Base-by-base conservation (phyloP, 768 basidiomycete genomes). In the Sarcodon sp. region DNA sequence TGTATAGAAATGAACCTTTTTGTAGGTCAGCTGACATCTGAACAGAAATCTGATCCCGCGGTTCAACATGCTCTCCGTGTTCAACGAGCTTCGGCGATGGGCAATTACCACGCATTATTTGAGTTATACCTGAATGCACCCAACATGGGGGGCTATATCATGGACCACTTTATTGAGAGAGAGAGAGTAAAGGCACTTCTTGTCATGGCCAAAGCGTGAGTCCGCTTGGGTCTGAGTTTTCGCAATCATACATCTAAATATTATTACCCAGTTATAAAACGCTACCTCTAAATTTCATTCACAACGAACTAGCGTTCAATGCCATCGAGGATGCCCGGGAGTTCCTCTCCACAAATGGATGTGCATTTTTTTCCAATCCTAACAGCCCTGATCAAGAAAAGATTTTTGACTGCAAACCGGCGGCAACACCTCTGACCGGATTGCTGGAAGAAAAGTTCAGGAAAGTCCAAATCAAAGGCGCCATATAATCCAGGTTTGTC, bases 91-190 rank as follows among this genome's bases (percentile, higher is more conserved):
- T 65, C 92, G 50, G 79, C 92, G 43, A 87, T 87, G 67, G 87
- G 87, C 60, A 99, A 98, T 63, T 99, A 98, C 66, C 88, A 91
- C 64, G 75, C 80, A 37, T 74, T 99, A 55, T 98, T 98, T 69
- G 77, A 79, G 47, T 67, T 91, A 49, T 98, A 88, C 66, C 57
- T 76, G 57, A 71, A 71, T 47, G 89, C 90, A 39, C 91, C 92
- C 27, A 92, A 94, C 60, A 98, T 98, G 96, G 90, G 91, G 35
- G 92, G 79, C 47, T 98, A 98, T 64, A 91, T 99, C 59, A 96
- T 99, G 89, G 96, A 98, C 66, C 92, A 97, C 64, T 97, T 98
- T 63, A 85, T 97, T 58, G 79, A 82, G 58, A 76, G 96, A 57
- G 96, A 98, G 68, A 71, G 96, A 50, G 75, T 85, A 48, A 78